Conservation (phyloP, 805 yeast genomes). For the Saccharomycopsis oosterbeekiorum region DNA sequence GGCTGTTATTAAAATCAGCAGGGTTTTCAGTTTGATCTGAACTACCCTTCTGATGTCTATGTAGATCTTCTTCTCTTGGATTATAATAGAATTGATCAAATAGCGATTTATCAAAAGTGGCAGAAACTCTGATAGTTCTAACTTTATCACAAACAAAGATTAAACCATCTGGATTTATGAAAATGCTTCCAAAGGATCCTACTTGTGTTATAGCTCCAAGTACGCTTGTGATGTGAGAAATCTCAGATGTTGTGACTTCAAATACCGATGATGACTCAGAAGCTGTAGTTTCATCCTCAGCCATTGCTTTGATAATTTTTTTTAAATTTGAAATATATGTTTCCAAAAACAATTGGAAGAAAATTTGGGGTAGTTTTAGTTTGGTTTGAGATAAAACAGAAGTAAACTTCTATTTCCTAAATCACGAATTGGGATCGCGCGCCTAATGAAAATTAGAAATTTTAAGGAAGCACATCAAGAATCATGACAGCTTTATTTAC, state of each 20-base stretch:
- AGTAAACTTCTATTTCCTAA: neutral
- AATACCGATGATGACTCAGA: conserved; percentile 9
- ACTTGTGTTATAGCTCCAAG: conserved; percentile 34
- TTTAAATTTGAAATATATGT: neutral
- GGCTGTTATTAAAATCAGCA: conserved; percentile 20
- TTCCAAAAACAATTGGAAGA: neutral
- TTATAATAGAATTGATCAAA: conserved; percentile 28
- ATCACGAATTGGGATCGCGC: neutral
- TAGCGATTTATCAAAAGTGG: conserved; percentile 29
- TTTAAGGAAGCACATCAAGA: too few relatives aligned
- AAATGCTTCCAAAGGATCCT: conserved; percentile 31
- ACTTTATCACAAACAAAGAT: conserved; percentile 40
- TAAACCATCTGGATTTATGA: conserved; percentile 41
- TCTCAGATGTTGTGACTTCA: conserved; percentile 36
- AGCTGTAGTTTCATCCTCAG: neutral
- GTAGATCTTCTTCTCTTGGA: conserved; percentile 7
- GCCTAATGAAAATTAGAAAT: neutral
- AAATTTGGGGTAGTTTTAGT: neutral
- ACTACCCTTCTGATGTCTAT: conserved; percentile 7
- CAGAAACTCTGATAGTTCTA: conserved; percentile 29
- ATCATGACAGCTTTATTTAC: neutral
- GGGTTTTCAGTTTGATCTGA: conserved; percentile 17
- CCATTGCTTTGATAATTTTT: neutral
- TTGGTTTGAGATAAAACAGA: too few relatives aligned
- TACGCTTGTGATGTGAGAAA: conserved; percentile 37